These are phyloP conservation scores for Bryoerythrophyllum caledonicum DNA, from an alignment of 225 moss, liverwort and hornwort genomes.

Conservation along the genomic window DNA sequence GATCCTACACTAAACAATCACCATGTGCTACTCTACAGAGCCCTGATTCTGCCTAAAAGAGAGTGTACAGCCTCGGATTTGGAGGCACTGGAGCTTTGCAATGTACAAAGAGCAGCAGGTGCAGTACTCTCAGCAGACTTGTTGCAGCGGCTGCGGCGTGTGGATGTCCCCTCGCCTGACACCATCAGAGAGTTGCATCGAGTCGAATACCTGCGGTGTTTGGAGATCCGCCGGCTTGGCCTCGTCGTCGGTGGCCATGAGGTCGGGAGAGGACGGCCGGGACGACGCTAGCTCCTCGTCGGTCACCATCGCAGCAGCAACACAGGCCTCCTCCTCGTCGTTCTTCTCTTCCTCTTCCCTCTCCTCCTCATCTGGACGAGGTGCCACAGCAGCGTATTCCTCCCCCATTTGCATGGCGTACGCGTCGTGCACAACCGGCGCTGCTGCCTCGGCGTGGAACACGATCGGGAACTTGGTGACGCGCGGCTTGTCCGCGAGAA, in stretches of 20 bases:
- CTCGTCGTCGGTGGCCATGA: neutral
- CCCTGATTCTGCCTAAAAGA: neutral
- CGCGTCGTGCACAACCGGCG: neutral
- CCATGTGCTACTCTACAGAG: neutral
- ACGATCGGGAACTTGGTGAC: slow-evolving; percentile 82
- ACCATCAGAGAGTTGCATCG: slow-evolving; percentile 6
- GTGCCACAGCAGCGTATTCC: too few relatives aligned
- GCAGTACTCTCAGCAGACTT: slow-evolving; percentile 18
- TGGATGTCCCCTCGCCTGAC: neutral
- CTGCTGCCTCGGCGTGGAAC: slow-evolving; percentile 44
- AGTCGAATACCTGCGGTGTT: neutral
- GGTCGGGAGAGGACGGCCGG: neutral
- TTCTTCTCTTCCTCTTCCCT: neutral
- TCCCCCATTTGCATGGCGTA: neutral
- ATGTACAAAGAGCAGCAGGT: slow-evolving; percentile 7
- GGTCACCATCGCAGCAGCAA: neutral
- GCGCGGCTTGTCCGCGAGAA: slow-evolving; percentile 76
- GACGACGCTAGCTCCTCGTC: neutral
- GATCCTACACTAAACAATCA: neutral
- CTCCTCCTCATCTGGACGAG: neutral
- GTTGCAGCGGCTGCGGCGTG: neutral
- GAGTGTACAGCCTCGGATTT: neutral
- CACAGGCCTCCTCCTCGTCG: neutral
- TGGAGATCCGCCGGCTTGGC: slow-evolving; percentile 4
- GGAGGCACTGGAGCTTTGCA: neutral